Conservation (phyloP, 2,329 filamentous ascomycete species). For the Colletotrichum sp. region DNA sequence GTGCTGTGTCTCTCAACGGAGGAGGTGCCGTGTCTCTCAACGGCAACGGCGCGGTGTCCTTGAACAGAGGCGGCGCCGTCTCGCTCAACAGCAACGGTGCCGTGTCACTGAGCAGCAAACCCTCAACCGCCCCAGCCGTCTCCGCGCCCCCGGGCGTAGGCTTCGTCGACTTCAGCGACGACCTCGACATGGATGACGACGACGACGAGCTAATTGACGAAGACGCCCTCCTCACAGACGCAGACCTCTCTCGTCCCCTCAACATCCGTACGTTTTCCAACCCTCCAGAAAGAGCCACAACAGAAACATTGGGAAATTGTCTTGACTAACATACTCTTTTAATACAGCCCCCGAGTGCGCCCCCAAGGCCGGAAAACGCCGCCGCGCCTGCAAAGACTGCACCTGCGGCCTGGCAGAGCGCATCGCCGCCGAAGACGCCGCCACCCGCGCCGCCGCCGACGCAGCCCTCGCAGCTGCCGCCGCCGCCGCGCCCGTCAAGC, state of each 20-base stretch:
- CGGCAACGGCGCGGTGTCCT: slow-evolving; percentile 35
- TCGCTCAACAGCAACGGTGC: slow-evolving; percentile 36
- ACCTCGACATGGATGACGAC: slow-evolving; percentile 54
- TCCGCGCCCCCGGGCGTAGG: slow-evolving; percentile 60
- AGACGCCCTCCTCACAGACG: slow-evolving; percentile 82
- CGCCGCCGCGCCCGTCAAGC: slow-evolving; percentile 57
- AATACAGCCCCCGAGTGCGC: slow-evolving; percentile 78
- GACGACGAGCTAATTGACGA: slow-evolving; percentile 93
- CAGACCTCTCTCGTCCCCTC: slow-evolving; percentile 79
- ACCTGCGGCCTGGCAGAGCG: slow-evolving; percentile 90
- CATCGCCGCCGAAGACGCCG: slow-evolving; percentile 61
- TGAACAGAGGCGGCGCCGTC: slow-evolving; percentile 28
- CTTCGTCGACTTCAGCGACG: slow-evolving; percentile 69
- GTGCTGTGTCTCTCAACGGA: slow-evolving; percentile 28
- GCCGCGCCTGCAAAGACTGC: slow-evolving; percentile 83
- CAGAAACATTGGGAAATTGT: no score
- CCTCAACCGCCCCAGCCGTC: slow-evolving; percentile 47
- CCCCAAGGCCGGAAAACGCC: slow-evolving; percentile 85
- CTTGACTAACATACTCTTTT: no score
- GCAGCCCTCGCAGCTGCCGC: slow-evolving; percentile 73
- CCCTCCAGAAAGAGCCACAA: no score
- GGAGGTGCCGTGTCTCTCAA: slow-evolving; percentile 31
- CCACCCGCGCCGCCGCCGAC: slow-evolving; percentile 63
- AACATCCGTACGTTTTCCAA: slow-evolving; percentile 72
- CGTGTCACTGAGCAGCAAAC: slow-evolving; percentile 40